phyloP scores from a whole-genome alignment of 2,329 filamentous ascomycete species.

The Exophiala aquamarina region DNA sequence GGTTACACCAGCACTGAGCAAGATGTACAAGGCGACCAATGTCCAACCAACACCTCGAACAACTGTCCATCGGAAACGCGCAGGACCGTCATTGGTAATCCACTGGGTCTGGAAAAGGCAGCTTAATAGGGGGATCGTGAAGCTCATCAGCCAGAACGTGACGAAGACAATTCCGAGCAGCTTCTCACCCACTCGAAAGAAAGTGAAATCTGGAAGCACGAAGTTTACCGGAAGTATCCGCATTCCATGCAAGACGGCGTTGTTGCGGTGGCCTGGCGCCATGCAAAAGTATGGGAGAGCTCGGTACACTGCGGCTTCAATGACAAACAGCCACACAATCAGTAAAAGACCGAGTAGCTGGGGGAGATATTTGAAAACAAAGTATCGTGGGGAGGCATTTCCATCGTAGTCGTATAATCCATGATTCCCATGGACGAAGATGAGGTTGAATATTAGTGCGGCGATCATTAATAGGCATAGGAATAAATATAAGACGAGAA shows the following conservation, averaged over 20 bases:
- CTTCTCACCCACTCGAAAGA: conserved; percentile 68
- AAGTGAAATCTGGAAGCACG: conserved; percentile 66
- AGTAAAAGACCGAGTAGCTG: conserved; percentile 71
- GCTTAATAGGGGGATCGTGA: conserved; percentile 79
- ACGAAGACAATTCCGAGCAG: conserved; percentile 66
- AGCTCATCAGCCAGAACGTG: conserved; percentile 73
- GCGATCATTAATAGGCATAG: conserved; percentile 69
- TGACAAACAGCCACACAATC: conserved; percentile 73
- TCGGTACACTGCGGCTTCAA: conserved; percentile 73
- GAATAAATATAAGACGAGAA: conserved; percentile 60
- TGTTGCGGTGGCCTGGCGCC: conserved; percentile 41
- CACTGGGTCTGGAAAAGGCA: conserved; percentile 69
- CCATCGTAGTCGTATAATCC: conserved; percentile 69
- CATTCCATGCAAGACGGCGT: conserved; percentile 64
- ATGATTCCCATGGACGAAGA: conserved; percentile 62
- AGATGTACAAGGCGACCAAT: conserved; percentile 69
- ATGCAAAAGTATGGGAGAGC: conserved; percentile 77
- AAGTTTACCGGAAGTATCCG: conserved; percentile 61
- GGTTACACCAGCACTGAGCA: conserved; percentile 60
- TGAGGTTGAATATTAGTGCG: conserved; percentile 69
- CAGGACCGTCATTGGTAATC: conserved; percentile 58
- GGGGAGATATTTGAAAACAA: conserved; percentile 82
- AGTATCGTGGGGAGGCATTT: conserved; percentile 74
- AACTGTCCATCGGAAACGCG: conserved; percentile 74
- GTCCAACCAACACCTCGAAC: conserved; percentile 78